phyloP scores from a whole-genome alignment of 495 filamentous ascomycete species.

The Daldinia concentrica region DNA sequence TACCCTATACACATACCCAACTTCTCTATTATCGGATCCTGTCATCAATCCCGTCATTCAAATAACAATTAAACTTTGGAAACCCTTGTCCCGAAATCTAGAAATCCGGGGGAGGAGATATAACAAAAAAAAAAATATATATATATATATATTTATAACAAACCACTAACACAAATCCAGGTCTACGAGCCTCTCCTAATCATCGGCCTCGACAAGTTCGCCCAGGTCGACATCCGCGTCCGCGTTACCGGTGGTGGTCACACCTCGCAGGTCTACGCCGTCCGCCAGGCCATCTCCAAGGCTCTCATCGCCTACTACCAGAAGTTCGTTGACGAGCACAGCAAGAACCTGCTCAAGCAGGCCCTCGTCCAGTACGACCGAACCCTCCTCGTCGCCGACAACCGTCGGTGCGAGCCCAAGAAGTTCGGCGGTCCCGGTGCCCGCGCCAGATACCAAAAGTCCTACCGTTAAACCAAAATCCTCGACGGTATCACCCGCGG shows the following conservation, averaged over 20 bases:
- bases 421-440: slow-evolving; percentile 94
- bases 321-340: slow-evolving; percentile 99
- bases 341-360: slow-evolving; percentile 98
- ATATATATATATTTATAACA: too few relatives aligned
- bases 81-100: neutral
- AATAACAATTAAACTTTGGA: neutral
- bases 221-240: slow-evolving; percentile 95
- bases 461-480: slow-evolving; percentile 68
- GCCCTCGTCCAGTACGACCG: slow-evolving; percentile 94
- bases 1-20: slow-evolving; percentile 13
- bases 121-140: neutral
- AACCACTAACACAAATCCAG: slow-evolving; percentile 51
- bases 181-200: slow-evolving; percentile 98
- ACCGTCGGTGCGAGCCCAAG: slow-evolving; percentile 93
- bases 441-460: slow-evolving; percentile 94
- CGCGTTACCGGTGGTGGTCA: slow-evolving; percentile 97
- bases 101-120: neutral
- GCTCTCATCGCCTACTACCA: slow-evolving; percentile 99
- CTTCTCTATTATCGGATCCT: neutral
- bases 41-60: neutral
- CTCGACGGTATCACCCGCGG: slow-evolving; percentile 1
- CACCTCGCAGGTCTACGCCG: slow-evolving; percentile 96
- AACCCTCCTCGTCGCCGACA: slow-evolving; percentile 96
- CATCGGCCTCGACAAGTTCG: slow-evolving; percentile 95
- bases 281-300: slow-evolving; percentile 99